Base-by-base conservation (phyloP, 768 basidiomycete species). In the Boletus sensibilis region DNA sequence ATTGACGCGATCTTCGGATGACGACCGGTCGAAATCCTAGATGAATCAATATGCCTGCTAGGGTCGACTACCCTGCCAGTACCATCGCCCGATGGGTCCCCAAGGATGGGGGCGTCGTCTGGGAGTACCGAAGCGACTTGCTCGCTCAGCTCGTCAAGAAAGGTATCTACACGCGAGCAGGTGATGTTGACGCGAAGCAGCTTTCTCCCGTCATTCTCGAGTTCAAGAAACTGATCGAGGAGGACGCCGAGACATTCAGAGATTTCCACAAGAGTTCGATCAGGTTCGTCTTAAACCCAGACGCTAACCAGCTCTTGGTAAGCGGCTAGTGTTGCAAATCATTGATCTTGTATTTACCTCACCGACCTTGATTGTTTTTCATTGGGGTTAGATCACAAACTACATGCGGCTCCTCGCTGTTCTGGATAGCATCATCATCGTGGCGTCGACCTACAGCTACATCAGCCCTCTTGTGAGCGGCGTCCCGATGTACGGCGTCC, bases 221-320 rank as follows among this genome's bases (percentile, higher is more conserved):
- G 34, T 64, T 70, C 68, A 68, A 64, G 43, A 34, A 54, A 12
- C 1, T 66, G 35, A 69, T 68, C 40, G 64, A 69, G 39, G 58
- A 56, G 9, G 58, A 68, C n/a, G 40, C 45, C 5, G 60, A 55
- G 18, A 44, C 64, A 39, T 66, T 43, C 58, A 66, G 56, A 43
- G 59, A 53, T 25, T 68, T 69, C 38, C 51, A 68, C n/a, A 55
- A 62, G 33, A 66, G 64, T 71, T 69, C 25, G 40, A 61, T 0
- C 52, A 68, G 23, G 59, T 60, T 20, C 34, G 23, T 3, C 25
- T 8, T n/a, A n/a, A 37, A 27, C 7, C 25, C 27, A 1, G 23
- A 45, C 18, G 1, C 7, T 5, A 14, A 37, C 2, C 43, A 56
- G 18, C 41, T 29, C 35, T 33, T 14, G 34, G 61, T 67, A 38